These are phyloP conservation scores for Fusarium sp. DNA, from an alignment of 2,329 filamentous ascomycete genomes.

Conservation along the genomic window DNA sequence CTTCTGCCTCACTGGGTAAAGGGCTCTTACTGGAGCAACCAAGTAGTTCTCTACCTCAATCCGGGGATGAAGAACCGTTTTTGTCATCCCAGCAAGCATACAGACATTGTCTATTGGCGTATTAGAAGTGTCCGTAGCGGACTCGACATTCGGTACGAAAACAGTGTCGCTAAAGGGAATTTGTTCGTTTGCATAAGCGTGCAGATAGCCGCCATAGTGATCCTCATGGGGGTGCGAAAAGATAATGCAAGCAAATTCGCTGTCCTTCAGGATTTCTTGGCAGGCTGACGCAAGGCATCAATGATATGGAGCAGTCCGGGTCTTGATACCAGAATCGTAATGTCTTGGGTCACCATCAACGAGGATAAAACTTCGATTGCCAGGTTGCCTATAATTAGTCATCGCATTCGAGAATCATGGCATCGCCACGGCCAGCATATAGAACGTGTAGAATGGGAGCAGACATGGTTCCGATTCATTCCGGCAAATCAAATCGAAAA, in stretches of 20 bases:
- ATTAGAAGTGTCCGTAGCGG: too few relatives aligned
- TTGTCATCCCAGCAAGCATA: too few relatives aligned
- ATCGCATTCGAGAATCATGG: neutral
- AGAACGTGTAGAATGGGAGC: neutral
- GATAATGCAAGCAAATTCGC: neutral
- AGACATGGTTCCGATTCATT: neutral
- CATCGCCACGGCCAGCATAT: neutral
- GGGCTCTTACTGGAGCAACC: too few relatives aligned
- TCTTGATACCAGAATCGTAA: too few relatives aligned
- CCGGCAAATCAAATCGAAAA: too few relatives aligned
- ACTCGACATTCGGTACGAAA: too few relatives aligned
- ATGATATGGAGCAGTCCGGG: neutral
- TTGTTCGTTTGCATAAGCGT: too few relatives aligned
- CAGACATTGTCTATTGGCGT: too few relatives aligned
- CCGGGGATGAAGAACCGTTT: too few relatives aligned
- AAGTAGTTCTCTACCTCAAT: too few relatives aligned
- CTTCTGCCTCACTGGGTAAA: too few relatives aligned
- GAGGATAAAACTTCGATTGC: neutral
- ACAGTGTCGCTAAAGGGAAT: too few relatives aligned
- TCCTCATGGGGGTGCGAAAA: neutral
- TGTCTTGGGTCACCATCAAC: neutral
- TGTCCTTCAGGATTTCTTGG: accelerated
- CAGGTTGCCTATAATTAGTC: neutral
- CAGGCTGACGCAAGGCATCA: neutral
- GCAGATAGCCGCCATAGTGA: neutral